These are phyloP conservation scores for Exophiala viscosa DNA, from an alignment of 2,329 filamentous ascomycete species.

Conservation along the genomic window DNA sequence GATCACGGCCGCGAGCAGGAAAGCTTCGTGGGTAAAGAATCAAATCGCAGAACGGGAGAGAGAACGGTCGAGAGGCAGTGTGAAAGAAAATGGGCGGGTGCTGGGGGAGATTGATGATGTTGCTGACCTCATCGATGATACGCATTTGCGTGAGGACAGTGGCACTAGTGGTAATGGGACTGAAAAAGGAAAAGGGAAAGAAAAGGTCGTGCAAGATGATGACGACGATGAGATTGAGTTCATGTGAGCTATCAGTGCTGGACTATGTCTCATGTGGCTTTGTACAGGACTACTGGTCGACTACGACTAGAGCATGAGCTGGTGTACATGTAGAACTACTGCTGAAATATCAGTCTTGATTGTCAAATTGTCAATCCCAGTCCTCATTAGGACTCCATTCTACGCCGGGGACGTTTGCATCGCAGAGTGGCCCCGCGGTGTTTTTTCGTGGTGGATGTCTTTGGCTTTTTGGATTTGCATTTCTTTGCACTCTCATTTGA, in stretches of 20 bases:
- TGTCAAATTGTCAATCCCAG: too few species aligned
- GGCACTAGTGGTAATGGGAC: neutral
- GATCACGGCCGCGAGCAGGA: constrained; percentile 1
- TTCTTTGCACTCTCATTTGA: too few species aligned
- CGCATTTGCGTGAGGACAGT: neutral
- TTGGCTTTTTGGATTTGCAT: too few species aligned
- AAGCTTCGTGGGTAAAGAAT: neutral
- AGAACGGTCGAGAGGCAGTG: neutral
- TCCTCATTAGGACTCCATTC: too few species aligned
- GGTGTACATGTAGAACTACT: too few species aligned
- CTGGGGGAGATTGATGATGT: constrained; percentile 1
- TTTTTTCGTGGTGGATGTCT: too few species aligned
- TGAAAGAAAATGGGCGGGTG: neutral
- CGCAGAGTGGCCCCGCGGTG: too few species aligned
- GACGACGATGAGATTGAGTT: constrained; percentile 1
- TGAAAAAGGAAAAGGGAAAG: constrained; percentile 16
- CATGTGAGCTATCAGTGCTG: neutral
- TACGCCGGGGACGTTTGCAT: too few species aligned
- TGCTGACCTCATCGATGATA: constrained; percentile 1
- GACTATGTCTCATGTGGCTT: too few species aligned
- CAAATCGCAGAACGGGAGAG: neutral
- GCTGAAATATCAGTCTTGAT: too few species aligned
- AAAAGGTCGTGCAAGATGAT: neutral
- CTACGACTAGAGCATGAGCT: too few species aligned
- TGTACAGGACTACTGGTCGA: too few species aligned